Evolutionary conservation across 305 asterid species (phyloP).

Genomic region (Fraxinus greggii): DNA sequence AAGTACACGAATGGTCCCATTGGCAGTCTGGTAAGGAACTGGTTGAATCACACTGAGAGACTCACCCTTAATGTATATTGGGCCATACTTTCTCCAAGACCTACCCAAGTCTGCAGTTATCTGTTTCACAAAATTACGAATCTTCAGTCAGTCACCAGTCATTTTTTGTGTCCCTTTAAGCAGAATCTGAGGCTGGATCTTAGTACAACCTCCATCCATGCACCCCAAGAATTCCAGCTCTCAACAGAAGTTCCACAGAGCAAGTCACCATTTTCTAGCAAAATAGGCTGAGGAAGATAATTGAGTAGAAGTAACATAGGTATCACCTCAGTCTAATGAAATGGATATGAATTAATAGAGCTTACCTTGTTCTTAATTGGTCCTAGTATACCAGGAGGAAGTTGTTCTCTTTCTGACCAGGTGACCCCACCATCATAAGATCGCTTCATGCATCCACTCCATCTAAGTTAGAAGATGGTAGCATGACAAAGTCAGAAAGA

Average conservation of each 20-base stretch:
- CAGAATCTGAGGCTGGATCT: conserved; percentile 3
- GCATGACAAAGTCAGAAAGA: neutral
- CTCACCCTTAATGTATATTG: conserved; percentile 54
- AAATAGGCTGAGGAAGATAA: conserved; percentile 57
- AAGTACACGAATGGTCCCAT: conserved; percentile 70
- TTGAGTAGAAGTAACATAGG: neutral
- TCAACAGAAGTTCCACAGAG: conserved; percentile 96
- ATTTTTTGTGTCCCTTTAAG: neutral
- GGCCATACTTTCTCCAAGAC: conserved; percentile 86
- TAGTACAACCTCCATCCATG: conserved; percentile 85
- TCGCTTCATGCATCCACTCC: conserved; percentile 94
- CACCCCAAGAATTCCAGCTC: conserved; percentile 99
- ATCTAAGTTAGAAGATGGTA: conserved; percentile 39
- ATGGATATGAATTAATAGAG: neutral
- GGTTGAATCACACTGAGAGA: conserved; percentile 87
- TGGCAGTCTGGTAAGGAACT: conserved; percentile 74
- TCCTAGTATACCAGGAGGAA: conserved; percentile 94
- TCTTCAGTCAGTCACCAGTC: conserved; percentile 5
- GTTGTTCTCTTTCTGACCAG: conserved; percentile 81
- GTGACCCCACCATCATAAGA: conserved; percentile 71
- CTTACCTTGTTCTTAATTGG: conserved; percentile 84
- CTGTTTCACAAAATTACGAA: conserved; percentile 36
- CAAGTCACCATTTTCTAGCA: conserved; percentile 76
- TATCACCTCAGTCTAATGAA: neutral
- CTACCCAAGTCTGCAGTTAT: conserved; percentile 70